Evolutionary conservation across 2,329 filamentous ascomycete genomes (phyloP).

Genomic region (Penicillium sp.): DNA sequence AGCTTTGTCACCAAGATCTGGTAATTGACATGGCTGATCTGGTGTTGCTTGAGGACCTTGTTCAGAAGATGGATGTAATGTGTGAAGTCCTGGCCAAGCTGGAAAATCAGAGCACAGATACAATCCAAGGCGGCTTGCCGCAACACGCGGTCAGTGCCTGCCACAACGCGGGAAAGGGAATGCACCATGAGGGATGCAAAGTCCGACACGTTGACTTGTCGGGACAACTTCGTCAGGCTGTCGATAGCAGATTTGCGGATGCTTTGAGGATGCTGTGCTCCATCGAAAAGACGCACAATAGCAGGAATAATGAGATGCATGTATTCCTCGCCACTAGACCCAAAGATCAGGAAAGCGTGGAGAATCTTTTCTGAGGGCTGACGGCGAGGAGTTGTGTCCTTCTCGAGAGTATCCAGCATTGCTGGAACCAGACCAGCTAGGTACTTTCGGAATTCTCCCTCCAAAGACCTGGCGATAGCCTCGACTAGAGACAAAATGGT

Average conservation of each 20-base stretch:
- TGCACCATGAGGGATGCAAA: slow-evolving; percentile 97
- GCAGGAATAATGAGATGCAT: slow-evolving; percentile 99
- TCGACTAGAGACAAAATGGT: slow-evolving; percentile 93
- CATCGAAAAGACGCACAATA: slow-evolving; percentile 92
- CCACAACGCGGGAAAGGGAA: slow-evolving; percentile 80
- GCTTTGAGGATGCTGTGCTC: slow-evolving; percentile 73
- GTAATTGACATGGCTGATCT: slow-evolving; percentile 88
- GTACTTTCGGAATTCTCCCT: slow-evolving; percentile 98
- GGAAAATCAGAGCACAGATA: slow-evolving; percentile 90
- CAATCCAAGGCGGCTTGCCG: slow-evolving; percentile 87
- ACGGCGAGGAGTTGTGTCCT: slow-evolving; percentile 74
- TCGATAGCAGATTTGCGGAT: slow-evolving; percentile 90
- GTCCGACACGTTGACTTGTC: slow-evolving; percentile 95
- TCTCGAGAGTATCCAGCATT: slow-evolving; percentile 92
- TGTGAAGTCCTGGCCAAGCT: slow-evolving; percentile 90
- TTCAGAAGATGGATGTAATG: slow-evolving; percentile 94
- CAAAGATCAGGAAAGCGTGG: slow-evolving; percentile 94
- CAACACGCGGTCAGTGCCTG: slow-evolving; percentile 69
- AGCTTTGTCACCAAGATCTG: slow-evolving; percentile 89
- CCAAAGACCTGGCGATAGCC: slow-evolving; percentile 86
- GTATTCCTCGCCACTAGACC: slow-evolving; percentile 93
- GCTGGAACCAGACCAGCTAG: slow-evolving; percentile 83
- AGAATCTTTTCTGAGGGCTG: slow-evolving; percentile 85
- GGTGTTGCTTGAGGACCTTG: slow-evolving; percentile 75
- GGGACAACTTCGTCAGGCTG: slow-evolving; percentile 88